phyloP scores from a whole-genome alignment of 2,329 filamentous ascomycete genomes.

The Xylariomycetidae sp. region DNA sequence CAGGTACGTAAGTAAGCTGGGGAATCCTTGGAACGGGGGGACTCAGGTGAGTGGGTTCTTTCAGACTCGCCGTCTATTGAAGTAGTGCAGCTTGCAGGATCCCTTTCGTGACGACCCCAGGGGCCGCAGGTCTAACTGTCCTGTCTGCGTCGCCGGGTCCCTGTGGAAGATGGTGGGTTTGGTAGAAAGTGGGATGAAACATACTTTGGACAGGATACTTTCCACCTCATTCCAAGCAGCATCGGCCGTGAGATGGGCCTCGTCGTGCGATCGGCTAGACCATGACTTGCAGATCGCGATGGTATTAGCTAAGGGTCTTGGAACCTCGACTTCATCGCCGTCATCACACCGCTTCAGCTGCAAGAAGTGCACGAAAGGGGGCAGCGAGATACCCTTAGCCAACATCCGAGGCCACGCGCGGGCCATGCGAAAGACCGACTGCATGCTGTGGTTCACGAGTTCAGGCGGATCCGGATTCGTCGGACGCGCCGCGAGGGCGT shows the following conservation, averaged over 20 bases:
- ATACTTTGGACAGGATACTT: conserved; percentile 24
- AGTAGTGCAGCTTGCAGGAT: too few relatives aligned
- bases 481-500: conserved; percentile 4
- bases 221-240: conserved; percentile 28
- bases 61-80: too few relatives aligned
- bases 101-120: too few relatives aligned
- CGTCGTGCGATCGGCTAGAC: conserved; percentile 23
- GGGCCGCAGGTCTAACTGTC: too few relatives aligned
- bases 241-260: conserved; percentile 24
- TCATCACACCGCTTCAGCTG: conserved; percentile 6
- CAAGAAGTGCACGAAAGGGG: conserved; percentile 29
- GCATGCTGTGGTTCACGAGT: conserved; percentile 13
- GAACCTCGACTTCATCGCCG: conserved; percentile 7
- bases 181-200: conserved; percentile 6
- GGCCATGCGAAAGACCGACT: conserved; percentile 27
- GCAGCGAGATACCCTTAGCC: conserved; percentile 29
- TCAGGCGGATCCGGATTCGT: conserved; percentile 2
- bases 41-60: background rate
- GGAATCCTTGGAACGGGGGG: background rate
- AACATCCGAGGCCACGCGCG: conserved; percentile 33
- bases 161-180: background rate
- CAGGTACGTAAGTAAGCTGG: conserved; percentile 1
- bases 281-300: conserved; percentile 32
- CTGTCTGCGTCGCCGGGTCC: too few relatives aligned
- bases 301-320: conserved; percentile 28